Base-by-base conservation (phyloP, 371 early-diverging fungal genomes). In the Rhizopus arrhizus region DNA sequence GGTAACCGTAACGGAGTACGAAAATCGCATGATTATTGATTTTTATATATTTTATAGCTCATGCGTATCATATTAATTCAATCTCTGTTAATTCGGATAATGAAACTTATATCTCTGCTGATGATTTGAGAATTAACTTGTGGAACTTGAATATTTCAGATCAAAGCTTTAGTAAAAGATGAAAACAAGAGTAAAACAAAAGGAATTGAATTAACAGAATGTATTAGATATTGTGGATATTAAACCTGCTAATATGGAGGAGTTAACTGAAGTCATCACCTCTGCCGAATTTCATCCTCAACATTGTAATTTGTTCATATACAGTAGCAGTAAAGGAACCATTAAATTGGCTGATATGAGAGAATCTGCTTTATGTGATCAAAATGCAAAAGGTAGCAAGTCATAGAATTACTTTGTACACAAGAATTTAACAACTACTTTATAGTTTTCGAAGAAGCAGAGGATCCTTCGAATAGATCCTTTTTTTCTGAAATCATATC, bases 401-500 rank as follows among this genome's bases (percentile, higher is more conserved):
- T 22, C 22, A 22, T 22, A 59, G 31, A 8, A 34, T 7, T 53
- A 7, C 31, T 12, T 51, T 46, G 11, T 4, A 13, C n/a, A 10
- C 4, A 22, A 9, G 12, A 16, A 22, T 15, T 9, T 38, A 0
- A 32, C 36, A 9, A 11, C 6, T 36, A 6, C 11, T 11, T 36
- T 29, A 7, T 69, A 92, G 95, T 94, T 52, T 98, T 95, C 76
- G 95, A 95, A 72, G 95, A 93, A 61, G 87, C 91, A 51, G 97
- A 98, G 72, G 97, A 98, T 69, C 95, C 95, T 5, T 78, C 86
- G 34, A 89, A 86, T 69, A 91, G 94, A 72, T 95, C 95, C 10
- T 98, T 98, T 80, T 98, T 98, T 77, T 95, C 97, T 40, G 99
- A 98, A 74, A 97, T 98, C 70, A 96, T 98, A 48, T 95, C 97